These are phyloP conservation scores for Sporothrix phasma DNA, from an alignment of 2,329 filamentous ascomycete genomes.

Conservation along the genomic window DNA sequence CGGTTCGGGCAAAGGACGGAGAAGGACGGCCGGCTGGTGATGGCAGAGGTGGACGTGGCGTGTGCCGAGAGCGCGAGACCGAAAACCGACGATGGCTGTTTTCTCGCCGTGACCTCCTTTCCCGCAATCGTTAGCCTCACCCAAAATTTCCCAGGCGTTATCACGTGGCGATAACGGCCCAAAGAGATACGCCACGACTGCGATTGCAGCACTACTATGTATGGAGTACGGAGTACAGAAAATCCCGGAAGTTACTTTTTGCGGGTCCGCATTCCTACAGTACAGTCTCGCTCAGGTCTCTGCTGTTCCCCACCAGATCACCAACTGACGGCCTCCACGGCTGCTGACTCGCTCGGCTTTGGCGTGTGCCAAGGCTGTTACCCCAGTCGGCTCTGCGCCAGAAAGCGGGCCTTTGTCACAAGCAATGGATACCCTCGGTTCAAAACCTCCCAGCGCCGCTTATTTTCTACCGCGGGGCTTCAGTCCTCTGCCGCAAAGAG, in stretches of 20 bases:
- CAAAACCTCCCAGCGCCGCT: conserved; percentile 14
- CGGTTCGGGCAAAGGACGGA: not conserved
- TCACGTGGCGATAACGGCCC: not conserved
- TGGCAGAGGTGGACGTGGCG: not conserved
- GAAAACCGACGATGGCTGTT: not conserved
- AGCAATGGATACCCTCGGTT: conserved; percentile 25
- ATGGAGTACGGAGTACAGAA: too few species aligned
- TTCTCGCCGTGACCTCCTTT: not conserved
- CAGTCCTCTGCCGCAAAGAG: not conserved
- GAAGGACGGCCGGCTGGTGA: not conserved
- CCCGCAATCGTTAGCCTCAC: not conserved
- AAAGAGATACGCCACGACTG: too few species aligned
- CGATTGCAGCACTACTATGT: too few species aligned
- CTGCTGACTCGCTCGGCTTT: conserved; percentile 16
- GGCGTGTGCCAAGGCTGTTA: conserved; percentile 17
- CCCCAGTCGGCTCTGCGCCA: conserved; percentile 2
- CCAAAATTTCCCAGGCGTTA: not conserved
- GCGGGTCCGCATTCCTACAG: not conserved
- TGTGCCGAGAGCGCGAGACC: not conserved
- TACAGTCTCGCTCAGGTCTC: not conserved
- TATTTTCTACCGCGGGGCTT: conserved; percentile 15
- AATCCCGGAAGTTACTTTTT: not conserved
- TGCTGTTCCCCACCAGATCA: not conserved
- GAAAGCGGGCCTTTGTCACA: not conserved
- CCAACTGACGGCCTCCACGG: not conserved